Conservation (phyloP, 371 early-diverging fungal genomes). For the Mortierella sp. region DNA sequence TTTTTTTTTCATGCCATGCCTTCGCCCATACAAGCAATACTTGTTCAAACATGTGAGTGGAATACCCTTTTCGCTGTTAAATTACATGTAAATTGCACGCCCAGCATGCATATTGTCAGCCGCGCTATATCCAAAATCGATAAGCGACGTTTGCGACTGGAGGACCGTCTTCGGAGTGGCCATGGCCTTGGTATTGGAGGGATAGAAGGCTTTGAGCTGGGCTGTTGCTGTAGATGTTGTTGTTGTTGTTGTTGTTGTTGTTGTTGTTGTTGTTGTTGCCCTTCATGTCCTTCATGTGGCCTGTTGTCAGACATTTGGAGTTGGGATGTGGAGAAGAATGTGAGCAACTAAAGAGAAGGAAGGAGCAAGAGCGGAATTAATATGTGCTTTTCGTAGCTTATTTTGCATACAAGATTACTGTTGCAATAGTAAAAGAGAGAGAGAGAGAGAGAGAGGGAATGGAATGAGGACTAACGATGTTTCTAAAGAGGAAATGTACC, state of each 20-base stretch:
- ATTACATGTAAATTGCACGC: conserved; percentile 76
- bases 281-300: not conserved
- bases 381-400: no score
- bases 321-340: not conserved
- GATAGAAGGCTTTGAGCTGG: conserved; percentile 1
- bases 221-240: not conserved
- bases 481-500: no score
- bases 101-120: conserved; percentile 72
- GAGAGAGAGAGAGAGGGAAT: not conserved
- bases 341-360: no score
- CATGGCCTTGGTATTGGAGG: not conserved
- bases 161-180: conserved; percentile 12
- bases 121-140: conserved; percentile 57
- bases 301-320: not conserved
- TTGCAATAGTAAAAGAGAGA: not conserved
- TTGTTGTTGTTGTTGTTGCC: not conserved
- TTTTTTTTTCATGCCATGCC: not conserved
- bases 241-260: no score
- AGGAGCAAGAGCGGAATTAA: not conserved
- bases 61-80: not conserved
- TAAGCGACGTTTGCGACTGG: conserved; percentile 17
- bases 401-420: no score
- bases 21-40: not conserved
- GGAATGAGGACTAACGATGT: not conserved
- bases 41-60: not conserved